Evolutionary conservation across 805 yeast genomes (phyloP).

Genomic region (Lipomyces kockii): DNA sequence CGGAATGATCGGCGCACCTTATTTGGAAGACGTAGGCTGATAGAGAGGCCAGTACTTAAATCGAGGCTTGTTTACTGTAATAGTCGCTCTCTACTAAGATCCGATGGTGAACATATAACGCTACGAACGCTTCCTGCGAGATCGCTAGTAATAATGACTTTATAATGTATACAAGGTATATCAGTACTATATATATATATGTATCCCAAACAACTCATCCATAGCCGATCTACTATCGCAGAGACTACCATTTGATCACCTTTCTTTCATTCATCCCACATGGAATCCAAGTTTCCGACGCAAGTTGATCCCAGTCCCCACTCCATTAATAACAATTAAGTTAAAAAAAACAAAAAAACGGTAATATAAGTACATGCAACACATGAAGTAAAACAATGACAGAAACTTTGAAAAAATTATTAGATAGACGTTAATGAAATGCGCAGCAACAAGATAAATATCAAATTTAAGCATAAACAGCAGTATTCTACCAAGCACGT

Average conservation of each 20-base stretch:
- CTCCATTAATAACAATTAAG: background rate
- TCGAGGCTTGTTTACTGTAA: too few species aligned
- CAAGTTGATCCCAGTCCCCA: background rate
- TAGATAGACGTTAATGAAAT: background rate
- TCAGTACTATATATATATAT: too few species aligned
- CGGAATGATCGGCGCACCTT: too few species aligned
- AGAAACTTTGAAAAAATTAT: background rate
- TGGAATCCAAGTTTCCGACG: background rate
- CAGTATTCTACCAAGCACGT: background rate
- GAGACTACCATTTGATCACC: background rate
- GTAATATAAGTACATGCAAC: background rate
- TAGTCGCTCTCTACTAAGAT: too few species aligned
- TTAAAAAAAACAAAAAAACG: too few species aligned
- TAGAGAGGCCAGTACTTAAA: too few species aligned
- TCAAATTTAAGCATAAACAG: too few species aligned
- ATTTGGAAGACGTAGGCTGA: too few species aligned
- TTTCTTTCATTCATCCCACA: background rate
- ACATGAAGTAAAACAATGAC: background rate
- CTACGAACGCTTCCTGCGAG: too few species aligned
- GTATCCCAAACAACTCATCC: background rate
- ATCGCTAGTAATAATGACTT: too few species aligned
- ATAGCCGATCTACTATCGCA: background rate
- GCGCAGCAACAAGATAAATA: background rate
- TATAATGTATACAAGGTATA: too few species aligned
- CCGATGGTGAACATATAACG: too few species aligned